These are phyloP conservation scores for Fusarium sp. DNA, from an alignment of 2,329 filamentous ascomycete species.

Conservation along the genomic window DNA sequence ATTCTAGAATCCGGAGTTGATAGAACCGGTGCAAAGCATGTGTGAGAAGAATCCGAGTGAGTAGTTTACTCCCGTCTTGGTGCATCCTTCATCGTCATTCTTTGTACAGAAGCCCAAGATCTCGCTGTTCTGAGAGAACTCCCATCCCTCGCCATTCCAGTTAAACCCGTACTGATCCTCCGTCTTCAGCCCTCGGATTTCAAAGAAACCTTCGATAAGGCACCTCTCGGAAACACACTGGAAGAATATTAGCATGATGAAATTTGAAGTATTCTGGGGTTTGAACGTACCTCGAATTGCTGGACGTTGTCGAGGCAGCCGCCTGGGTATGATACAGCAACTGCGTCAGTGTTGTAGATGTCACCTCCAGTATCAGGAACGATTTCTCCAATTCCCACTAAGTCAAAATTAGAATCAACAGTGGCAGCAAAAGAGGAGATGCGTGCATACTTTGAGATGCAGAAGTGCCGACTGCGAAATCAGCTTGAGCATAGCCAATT, in stretches of 20 bases:
- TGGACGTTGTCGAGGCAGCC: background rate
- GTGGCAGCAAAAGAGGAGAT: accelerated
- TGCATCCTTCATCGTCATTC: background rate
- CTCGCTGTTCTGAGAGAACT: background rate
- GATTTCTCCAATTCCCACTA: background rate
- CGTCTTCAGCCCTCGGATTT: background rate
- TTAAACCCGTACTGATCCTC: background rate
- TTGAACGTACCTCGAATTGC: background rate
- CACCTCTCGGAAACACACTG: background rate
- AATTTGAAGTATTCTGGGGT: accelerated
- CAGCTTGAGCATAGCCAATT: background rate
- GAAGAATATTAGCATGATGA: accelerated
- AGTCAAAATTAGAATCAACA: background rate
- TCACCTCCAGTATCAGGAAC: background rate
- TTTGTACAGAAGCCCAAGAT: background rate
- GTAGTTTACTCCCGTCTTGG: background rate
- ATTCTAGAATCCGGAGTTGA: background rate
- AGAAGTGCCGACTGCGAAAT: background rate
- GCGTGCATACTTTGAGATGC: background rate
- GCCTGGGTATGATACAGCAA: background rate
- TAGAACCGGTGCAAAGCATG: background rate
- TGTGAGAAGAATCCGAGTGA: background rate
- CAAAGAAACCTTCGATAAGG: background rate
- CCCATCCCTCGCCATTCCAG: background rate
- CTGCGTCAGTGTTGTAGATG: background rate